Base-by-base conservation (phyloP, 768 basidiomycete genomes). In the Collybiopsis luxurians region DNA sequence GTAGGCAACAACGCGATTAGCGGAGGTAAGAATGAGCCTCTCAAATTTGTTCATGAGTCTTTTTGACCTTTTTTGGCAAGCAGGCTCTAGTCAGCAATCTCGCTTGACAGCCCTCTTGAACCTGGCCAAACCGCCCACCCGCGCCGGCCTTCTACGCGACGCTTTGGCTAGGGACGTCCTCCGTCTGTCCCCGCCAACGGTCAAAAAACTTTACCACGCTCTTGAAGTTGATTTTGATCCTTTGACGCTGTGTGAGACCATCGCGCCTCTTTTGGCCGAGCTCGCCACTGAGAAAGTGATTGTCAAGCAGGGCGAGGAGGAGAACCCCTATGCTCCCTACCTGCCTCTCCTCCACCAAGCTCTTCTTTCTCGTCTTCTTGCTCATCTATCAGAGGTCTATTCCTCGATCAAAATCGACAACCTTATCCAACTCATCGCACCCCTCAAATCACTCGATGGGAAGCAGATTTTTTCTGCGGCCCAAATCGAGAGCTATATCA, bases 221-320 rank as follows among this genome's bases (percentile, higher is more conserved):
- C 86, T 99, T 61, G 94, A 97, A 73, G 89, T 90, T 40, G 89
- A 92, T 5, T 96, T 98, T 65, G 93, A 98, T 68, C 96, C 96
- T 0, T 82, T 96, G 60, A 87, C 85, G 0, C 87, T 97, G 57
- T 92, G 92, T 69, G 69, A 81, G 4, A 79, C 82, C 59, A 85
- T 93, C 42, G 85, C 90, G 3, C 92, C 94, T 10, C 77, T 98
- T 59, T 82, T 98, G 54, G 73, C 81, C 42, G 65, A 76, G 4
- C 81, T 95, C 55, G 69, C 75, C 13, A 7, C 21, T 19, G 31
- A 30, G 24, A 24, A 19, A 23, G 4, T 13, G 13, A 23, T 30
- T 48, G 65, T 72, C 36, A 55, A 28, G 46, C 12, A 17, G 46
- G 11, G 9, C 19, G 34, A 28, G 12, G 13, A 34, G 31, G 31